Base-by-base conservation (phyloP, 805 yeast genomes). In the Hanseniaspora vineae region DNA sequence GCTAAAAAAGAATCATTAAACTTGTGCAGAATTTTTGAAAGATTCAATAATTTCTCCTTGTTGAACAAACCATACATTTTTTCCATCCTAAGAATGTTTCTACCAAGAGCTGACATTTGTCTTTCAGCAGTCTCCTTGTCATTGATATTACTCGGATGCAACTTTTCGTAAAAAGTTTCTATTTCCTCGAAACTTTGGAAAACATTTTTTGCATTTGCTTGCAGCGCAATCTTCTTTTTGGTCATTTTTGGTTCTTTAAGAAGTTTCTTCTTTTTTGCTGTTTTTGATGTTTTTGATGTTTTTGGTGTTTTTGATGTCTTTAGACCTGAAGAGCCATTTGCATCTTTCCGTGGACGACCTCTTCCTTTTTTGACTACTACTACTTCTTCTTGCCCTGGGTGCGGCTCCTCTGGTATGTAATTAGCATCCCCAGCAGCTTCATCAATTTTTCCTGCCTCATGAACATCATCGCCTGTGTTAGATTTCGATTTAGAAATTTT, bases 21-120 rank as follows among this genome's bases (percentile, higher is more conserved):
- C 13, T 18, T 20, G 1, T 17, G 13, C 10, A 40, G 17, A 35
- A 71, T 66, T 20, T 68, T 60, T 3, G 75, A 61, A 2, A 76
- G 60, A 15, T 61, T 59, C 11, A 72, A 59, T 40, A 76, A 66
- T 46, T 68, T 68, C 1, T 58, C 59, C 35, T 67, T 69, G 52
- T 77, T 71, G 11, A 31, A 12, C 29, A 62, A 56, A 0, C 89
- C 89, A 57, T 70, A 79, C 45, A 73, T 55, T 40, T 71, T 60
- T 35, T 56, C 58, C 39, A 71, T 53, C 44, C 72, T 67, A 35
- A 72, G 15, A 14, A 32, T 15, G n/a, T 32, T 39, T n/a, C 37
- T 46, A 10, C 43, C 39, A 13, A 42, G 35, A 3, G 19, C 13
- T 6, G 23, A 32, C 13, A 31, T 14, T 4, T 43, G 45, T 5